Percentiles rank a stretch among this genome's conserved stretches.
Evolutionary conservation across 495 filamentous ascomycete species (phyloP).

Genomic region (Entonaema liquescens): DNA sequence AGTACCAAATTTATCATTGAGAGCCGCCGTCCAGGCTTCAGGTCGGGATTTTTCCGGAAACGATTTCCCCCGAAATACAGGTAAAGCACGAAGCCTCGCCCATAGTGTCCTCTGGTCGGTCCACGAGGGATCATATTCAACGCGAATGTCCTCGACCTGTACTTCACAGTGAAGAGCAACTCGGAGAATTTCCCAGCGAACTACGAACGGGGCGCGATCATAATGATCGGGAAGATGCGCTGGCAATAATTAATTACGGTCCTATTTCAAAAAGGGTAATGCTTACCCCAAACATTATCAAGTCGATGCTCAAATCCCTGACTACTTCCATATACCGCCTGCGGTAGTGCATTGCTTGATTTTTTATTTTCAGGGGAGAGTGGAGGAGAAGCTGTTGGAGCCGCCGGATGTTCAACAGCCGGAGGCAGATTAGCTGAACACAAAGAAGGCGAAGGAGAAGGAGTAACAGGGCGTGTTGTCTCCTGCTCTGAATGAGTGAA

Average conservation of each 20-base stretch:
- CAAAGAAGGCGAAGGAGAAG: conserved; percentile 1
- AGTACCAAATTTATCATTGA: conserved; percentile 46
- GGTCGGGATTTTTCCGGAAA: conserved; percentile 51
- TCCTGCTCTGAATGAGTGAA: conserved; percentile 1
- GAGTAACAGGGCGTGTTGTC: conserved; percentile 2
- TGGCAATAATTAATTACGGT: conserved; percentile 32
- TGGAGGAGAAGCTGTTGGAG: conserved; percentile 1
- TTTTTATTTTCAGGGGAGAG: conserved; percentile 10
- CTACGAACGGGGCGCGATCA: conserved; percentile 50
- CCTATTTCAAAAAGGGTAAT: background rate
- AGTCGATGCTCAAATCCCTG: conserved; percentile 32
- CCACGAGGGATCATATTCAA: conserved; percentile 51
- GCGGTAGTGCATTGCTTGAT: background rate
- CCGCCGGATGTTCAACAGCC: background rate
- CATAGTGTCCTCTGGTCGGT: conserved; percentile 47
- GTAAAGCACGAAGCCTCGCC: conserved; percentile 44
- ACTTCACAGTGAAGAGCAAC: conserved; percentile 54
- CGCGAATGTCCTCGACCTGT: conserved; percentile 39
- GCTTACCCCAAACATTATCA: conserved; percentile 45
- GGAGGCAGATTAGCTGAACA: conserved; percentile 2
- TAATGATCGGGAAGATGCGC: conserved; percentile 51
- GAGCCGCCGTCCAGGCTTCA: conserved; percentile 50
- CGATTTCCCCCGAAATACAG: conserved; percentile 49
- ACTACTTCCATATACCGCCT: background rate
- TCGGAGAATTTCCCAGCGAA: conserved; percentile 58